These are phyloP conservation scores for Rhodotorula toruloides DNA, from an alignment of 768 basidiomycete genomes.

Conservation along the genomic window DNA sequence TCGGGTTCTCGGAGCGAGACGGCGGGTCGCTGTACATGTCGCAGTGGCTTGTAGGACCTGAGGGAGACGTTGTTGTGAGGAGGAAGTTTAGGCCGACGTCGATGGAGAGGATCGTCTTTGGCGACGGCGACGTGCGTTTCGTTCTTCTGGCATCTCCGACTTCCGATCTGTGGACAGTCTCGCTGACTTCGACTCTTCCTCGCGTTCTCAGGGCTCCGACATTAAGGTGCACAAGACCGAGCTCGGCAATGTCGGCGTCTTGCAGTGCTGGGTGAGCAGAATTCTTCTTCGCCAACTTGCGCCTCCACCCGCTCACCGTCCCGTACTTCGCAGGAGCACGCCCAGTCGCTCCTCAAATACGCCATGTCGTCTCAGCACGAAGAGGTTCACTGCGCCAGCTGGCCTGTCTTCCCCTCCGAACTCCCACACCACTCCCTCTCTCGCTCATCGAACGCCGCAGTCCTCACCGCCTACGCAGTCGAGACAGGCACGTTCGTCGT, in stretches of 20 bases:
- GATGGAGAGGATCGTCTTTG: not conserved
- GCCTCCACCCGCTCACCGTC: not conserved
- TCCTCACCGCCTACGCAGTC: slow-evolving; percentile 3
- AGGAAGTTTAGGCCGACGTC: slow-evolving; percentile 1
- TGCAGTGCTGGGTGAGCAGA: slow-evolving; percentile 6
- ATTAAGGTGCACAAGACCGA: slow-evolving; percentile 2
- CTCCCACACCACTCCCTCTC: slow-evolving; percentile 2
- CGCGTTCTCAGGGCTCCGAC: not conserved
- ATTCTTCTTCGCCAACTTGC: not conserved
- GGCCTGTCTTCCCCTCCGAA: slow-evolving; percentile 3
- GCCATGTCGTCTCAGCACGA: not conserved
- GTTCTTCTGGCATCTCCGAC: not conserved
- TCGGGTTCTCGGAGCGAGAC: slow-evolving; percentile 4
- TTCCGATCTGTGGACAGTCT: not conserved
- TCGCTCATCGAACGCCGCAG: not conserved
- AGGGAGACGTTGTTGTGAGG: not conserved
- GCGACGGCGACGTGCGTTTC: not conserved
- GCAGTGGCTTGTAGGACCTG: not conserved
- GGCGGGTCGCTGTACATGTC: slow-evolving; percentile 1
- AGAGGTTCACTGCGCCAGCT: slow-evolving; percentile 1
- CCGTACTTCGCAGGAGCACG: not conserved
- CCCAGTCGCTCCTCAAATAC: not conserved
- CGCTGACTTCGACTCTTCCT: not conserved
- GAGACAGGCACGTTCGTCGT: not conserved
- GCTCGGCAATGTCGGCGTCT: not conserved